Percentiles rank a stretch among this genome's conserved stretches.
Evolutionary conservation across 2,329 filamentous ascomycete species (phyloP).

Genomic region (Waltergamsia citrina): DNA sequence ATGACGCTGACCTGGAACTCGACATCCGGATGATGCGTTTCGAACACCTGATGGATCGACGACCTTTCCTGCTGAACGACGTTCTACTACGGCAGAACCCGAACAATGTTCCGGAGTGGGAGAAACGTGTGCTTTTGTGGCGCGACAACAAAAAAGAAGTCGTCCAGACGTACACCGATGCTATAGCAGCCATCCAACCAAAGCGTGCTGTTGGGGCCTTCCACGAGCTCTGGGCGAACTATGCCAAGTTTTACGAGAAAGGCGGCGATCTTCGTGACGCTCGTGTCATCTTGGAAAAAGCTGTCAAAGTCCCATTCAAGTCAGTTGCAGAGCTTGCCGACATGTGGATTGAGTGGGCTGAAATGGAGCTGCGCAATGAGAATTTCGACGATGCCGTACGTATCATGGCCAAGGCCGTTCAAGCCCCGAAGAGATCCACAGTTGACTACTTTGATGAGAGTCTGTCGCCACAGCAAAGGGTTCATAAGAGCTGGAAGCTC

Average conservation of each 20-base stretch:
- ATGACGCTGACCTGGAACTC: conserved; percentile 84
- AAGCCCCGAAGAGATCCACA: conserved; percentile 92
- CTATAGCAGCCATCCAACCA: conserved; percentile 84
- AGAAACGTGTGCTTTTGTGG: conserved; percentile 93
- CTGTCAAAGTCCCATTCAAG: conserved; percentile 95
- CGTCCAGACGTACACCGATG: conserved; percentile 88
- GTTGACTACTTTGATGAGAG: conserved; percentile 99
- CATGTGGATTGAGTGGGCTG: conserved; percentile 98
- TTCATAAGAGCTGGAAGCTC: conserved; percentile 98
- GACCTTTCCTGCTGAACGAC: conserved; percentile 93
- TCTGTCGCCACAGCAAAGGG: conserved; percentile 84
- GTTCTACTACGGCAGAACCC: conserved; percentile 92
- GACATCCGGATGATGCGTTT: conserved; percentile 98
- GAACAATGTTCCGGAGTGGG: conserved; percentile 93
- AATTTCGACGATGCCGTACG: conserved; percentile 91
- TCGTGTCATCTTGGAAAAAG: conserved; percentile 92
- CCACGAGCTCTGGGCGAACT: conserved; percentile 91
- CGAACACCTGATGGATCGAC: conserved; percentile 93
- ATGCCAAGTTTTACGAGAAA: conserved; percentile 92
- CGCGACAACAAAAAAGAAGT: conserved; percentile 86
- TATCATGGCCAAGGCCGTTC: conserved; percentile 95
- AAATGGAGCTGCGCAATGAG: conserved; percentile 92
- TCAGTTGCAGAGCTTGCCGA: conserved; percentile 94
- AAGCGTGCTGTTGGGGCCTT: conserved; percentile 93
- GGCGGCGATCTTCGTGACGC: conserved; percentile 78